Evolutionary conservation across 495 filamentous ascomycete genomes (phyloP), one percentile per base, ranked within the genome.

Genomic region (Pyrenula massariospora): DNA sequence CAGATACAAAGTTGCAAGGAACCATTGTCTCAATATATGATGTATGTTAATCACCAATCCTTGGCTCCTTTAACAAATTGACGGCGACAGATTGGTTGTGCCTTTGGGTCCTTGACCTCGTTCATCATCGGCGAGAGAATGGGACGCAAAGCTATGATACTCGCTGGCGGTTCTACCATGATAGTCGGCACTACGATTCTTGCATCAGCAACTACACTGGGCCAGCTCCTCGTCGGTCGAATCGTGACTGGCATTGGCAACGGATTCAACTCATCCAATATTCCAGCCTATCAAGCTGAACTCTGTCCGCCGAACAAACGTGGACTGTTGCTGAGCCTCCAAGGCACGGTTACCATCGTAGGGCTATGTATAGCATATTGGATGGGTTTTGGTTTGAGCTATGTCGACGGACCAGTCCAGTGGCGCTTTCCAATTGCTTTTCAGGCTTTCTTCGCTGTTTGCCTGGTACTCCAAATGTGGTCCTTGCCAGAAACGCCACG

Each of bases 401-500:
- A n/a, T n/a, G n/a, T n/a, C n/a, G n/a, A n/a, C n/a, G n/a, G n/a
- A n/a, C n/a, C n/a, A n/a, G n/a, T n/a, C n/a, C n/a, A n/a, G n/a
- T n/a, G n/a, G n/a, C n/a, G n/a, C n/a, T n/a, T 91, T 73, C 88
- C 88, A 19, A 89, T 91, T 57, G 85, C 84, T 12, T 89, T 92
- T 78, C 88, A 91, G 73, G 74, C 88, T 54, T 56, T 89, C 50
- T 90, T 91, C 60, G 85, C 82, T 50, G 21, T 89, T 5, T 69
- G 87, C 63, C 79, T 90, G 59, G 74, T 78, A 55, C 57, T 79
- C 36, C 76, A 79, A 31, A 88, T 88, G 78, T 70, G 63, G 20
- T 85, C 77, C 69, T 71, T 90, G 2, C 88, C 87, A 0, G 88
- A 91, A 64, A 89, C 86, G 0, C 88, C 88, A 19, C 79, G 88